These are phyloP conservation scores for Telopea speciosissima DNA, from an alignment of 177 flowering plant genomes.

Conservation along the genomic window DNA sequence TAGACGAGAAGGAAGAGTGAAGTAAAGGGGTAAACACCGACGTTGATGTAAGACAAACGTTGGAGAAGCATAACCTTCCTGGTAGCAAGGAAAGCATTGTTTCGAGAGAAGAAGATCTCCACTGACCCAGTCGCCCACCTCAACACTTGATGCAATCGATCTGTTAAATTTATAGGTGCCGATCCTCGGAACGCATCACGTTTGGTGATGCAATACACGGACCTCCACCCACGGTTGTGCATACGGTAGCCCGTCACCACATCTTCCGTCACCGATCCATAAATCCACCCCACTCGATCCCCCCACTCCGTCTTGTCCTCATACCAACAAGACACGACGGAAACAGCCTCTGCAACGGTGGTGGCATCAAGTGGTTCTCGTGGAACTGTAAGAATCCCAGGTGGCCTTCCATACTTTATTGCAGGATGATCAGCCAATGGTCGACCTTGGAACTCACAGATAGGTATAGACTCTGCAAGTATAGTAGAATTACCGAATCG, in stretches of 20 bases:
- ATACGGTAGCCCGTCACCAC: conserved; percentile 13
- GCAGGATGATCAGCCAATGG: conserved; percentile 48
- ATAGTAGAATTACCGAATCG: conserved; percentile 40
- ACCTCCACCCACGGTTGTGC: conserved; percentile 49
- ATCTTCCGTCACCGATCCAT: conserved; percentile 17
- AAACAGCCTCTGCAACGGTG: conserved; percentile 40
- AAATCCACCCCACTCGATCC: conserved; percentile 45
- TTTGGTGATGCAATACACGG: conserved; percentile 39
- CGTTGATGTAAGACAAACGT: conserved; percentile 40
- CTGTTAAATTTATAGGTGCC: conserved; percentile 48
- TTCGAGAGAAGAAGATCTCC: conserved; percentile 10
- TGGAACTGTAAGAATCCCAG: conserved; percentile 33
- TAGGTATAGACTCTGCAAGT: conserved; percentile 33
- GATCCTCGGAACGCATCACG: conserved; percentile 47
- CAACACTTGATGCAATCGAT: conserved; percentile 43
- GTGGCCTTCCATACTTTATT: conserved; percentile 40
- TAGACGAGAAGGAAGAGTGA: conserved; percentile 34
- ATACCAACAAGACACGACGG: conserved; percentile 52
- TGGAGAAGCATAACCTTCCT: conserved; percentile 21
- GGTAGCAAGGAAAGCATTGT: no score
- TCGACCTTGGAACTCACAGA: conserved; percentile 41
- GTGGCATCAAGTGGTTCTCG: conserved; percentile 24
- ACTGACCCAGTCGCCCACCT: conserved; percentile 51
- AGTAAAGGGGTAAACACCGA: conserved; percentile 37
- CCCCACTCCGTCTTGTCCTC: conserved; percentile 4